Evolutionary conservation across 1,284 basidiomycete genomes (phyloP), one percentile per base, ranked within the genome.

Genomic region (Marasmius oreades): DNA sequence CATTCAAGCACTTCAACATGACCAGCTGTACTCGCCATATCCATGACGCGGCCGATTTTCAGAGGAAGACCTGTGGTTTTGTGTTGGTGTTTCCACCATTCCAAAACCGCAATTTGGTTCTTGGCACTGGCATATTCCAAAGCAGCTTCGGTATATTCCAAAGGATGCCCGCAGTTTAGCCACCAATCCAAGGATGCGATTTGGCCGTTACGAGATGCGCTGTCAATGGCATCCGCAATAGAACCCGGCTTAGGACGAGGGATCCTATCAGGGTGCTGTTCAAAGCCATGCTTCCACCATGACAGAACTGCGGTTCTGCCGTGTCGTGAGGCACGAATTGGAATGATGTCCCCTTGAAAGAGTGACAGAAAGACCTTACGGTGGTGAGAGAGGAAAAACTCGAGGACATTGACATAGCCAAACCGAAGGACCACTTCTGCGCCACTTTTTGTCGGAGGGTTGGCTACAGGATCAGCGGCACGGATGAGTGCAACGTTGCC

Each of bases 21-120:
- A 1, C 88, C 86, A 8, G 85, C 84, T 6, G 79, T 84, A 66
- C 84, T 87, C 23, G 88, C 90, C 76, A 84, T 82, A 66, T 92
- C 90, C 81, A 92, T 86, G 22, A 85, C 88, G 37, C 88, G 84
- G 2, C 91, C 90, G 37, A 92, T 84, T 68, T 90, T 90, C 60
- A 93, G 79, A 6, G 80, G 78, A 31, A 92, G 69, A 3, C 74
- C 72, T 8, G 69, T 70, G 33, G 67, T 65, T 39, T 69, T 67
- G 61, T 79, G 67, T 51, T 79, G 79, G 33, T 70, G 68, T 60
- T 84, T 83, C 90, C 90, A 93, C 90, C 91, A 93, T 44, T 88
- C 85, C 37, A 93, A 77, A 6, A 90, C 83, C 2, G 77, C 72
- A 16, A 90, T 74, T 61, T 84, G 85, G 58, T 86, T 87, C 65